Evolutionary conservation across 352 stramenopile genomes (phyloP), one percentile per base, ranked within the genome.

Genomic region (Pythium dissotocum): DNA sequence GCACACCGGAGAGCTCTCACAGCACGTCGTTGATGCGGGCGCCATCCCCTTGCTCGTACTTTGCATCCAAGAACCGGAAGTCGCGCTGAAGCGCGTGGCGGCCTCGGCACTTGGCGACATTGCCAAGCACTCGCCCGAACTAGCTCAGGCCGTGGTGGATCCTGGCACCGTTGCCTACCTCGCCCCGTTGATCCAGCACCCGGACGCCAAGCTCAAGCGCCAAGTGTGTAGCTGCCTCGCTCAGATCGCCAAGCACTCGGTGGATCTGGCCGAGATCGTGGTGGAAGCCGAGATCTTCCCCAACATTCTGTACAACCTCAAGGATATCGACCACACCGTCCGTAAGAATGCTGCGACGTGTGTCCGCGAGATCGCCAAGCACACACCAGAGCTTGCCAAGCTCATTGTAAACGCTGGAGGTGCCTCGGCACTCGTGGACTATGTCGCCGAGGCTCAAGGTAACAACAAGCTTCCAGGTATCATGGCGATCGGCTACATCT

Each of bases 231-330:
- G 88, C 71, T 96, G 86, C 65, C 83, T 98, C 35, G 94, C 93
- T 4, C 95, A 98, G 72, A 97, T 98, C 57, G 90, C 95, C 57
- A 98, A 98, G 71, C 95, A 98, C 79, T 97, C 82, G 13, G 95
- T 98, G 16, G 95, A 98, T 68, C 81, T 98, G 33, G 95, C 95
- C 0, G 95, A 98, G 72, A 95, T 98, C 42, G 95, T 98, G 16
- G 95, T 98, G 6, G 95, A 98, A 67, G 93, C 95, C 10, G 95
- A 98, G 70, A 96, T 98, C 38, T 98, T 98, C 82, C 95, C 95
- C 33, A 98, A 97, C 68, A 97, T 98, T 51, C 73, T 98, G 21
- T 97, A 96, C 73, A 98, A 90, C 65, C 87, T 98, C 60, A 98
- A 98, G 73, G 95, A 98, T 71, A 94, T 94, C 38, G 95, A 98